A percentile compares a stretch with the other conserved stretches of the same genome.
These are phyloP conservation scores for Penicillium daleae DNA, from an alignment of 495 filamentous ascomycete species.

Conservation along the genomic window DNA sequence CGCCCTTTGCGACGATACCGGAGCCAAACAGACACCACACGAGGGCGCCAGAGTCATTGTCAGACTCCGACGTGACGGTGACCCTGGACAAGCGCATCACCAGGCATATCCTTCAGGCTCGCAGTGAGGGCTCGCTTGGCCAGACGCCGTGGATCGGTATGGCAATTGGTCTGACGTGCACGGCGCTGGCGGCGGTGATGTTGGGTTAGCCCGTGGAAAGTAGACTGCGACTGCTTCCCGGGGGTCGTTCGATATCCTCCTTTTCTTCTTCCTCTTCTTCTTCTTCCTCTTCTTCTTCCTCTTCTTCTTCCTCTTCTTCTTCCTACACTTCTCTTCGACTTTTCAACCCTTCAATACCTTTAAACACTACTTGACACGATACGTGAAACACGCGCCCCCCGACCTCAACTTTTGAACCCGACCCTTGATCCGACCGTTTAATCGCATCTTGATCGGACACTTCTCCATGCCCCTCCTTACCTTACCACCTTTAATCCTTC, in stretches of 20 bases:
- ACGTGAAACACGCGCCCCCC: slow-evolving; percentile 29
- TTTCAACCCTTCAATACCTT: slow-evolving; percentile 24
- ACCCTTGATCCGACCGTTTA: background rate
- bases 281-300: slow-evolving; percentile 10
- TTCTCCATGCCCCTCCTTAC: background rate
- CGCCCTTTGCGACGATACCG: slow-evolving; percentile 36
- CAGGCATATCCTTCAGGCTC: slow-evolving; percentile 35
- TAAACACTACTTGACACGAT: slow-evolving; percentile 16
- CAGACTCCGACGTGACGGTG: background rate
- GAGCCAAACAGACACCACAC: slow-evolving; percentile 18
- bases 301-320: slow-evolving; percentile 23
- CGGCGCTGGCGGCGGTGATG: slow-evolving; percentile 50
- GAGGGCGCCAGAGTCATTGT: slow-evolving; percentile 4
- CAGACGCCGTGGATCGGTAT: slow-evolving; percentile 55
- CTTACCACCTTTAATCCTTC: slow-evolving; percentile 13
- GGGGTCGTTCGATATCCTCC: slow-evolving; percentile 9
- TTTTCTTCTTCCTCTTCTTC: slow-evolving; percentile 21
- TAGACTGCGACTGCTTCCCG: background rate
- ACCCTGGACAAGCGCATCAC: slow-evolving; percentile 10
- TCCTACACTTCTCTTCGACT: slow-evolving; percentile 3
- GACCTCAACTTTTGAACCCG: slow-evolving; percentile 7
- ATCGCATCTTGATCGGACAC: background rate
- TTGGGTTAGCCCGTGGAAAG: slow-evolving; percentile 32
- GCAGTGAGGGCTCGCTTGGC: slow-evolving; percentile 51
- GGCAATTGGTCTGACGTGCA: slow-evolving; percentile 52